Base-by-base conservation (phyloP, 1,284 basidiomycete species). In the Retiboletus fuscus region DNA sequence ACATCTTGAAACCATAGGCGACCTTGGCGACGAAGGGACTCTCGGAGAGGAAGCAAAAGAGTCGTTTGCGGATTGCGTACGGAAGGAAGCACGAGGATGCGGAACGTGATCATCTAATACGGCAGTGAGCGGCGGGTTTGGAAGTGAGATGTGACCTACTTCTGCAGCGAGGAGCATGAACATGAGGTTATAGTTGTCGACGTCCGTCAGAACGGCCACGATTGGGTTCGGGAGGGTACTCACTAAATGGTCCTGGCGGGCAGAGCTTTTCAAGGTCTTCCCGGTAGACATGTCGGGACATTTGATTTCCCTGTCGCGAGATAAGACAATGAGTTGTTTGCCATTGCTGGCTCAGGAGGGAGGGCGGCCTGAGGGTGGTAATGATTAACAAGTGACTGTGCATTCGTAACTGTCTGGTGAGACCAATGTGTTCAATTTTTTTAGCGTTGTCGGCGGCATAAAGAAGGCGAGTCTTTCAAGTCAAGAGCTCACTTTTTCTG, bases 1-100 rank as follows among this genome's bases (percentile, higher is more conserved):
- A 95, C 76, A 98, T 98, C 82, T 98, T 98, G 76, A 95, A 88
- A 68, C 84, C 93, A 79, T 95, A 95, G 0, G 93, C 92, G 69
- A 95, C 70, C 78, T 94, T 95, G 18, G 92, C 93, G 60, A 94
- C 83, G 67, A 92, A 80, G 60, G 87, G 84, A 69, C 89, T 93
- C 74, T 90, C 89, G 0, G 92, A 91, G 39, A 96, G 87, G 85
- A 96, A 96, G 26, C 83, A 86, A 81, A 96, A 95, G 66, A 96
- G 82, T 12, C 85, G 85, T 82, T 92, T 93, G 72, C 92, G 89
- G 74, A 93, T 77, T n/a, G 84, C 83, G 80, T 94, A 92, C 1
- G 95, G 95, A 10, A 96, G 84, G 10, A 16, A 91, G 85, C 34
- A 95, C 92, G 66, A 95, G 87, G 67, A 93, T 49, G 75, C 91